Conservation (phyloP, 352 stramenopile genomes). For the Globisporangium nodosum region DNA sequence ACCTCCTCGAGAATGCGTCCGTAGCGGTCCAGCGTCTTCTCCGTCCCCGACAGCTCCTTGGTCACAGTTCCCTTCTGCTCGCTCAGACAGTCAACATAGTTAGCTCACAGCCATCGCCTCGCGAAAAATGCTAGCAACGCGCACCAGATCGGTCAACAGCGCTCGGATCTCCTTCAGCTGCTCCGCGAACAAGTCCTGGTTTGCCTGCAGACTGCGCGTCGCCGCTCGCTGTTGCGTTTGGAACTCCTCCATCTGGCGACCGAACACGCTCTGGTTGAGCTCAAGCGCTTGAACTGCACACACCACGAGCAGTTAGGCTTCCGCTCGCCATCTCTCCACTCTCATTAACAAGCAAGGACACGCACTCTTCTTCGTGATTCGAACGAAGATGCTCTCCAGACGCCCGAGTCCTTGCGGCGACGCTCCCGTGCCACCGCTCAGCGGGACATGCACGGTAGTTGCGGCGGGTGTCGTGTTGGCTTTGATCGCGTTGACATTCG, state of each 20-base stretch:
- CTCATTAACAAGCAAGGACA: not conserved
- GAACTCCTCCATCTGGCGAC: conserved; percentile 51
- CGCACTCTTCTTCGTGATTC: conserved; percentile 82
- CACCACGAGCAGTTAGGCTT: not conserved
- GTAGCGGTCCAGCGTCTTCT: conserved; percentile 28
- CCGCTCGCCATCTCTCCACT: not conserved
- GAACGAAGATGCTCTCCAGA: conserved; percentile 82
- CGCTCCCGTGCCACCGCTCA: not conserved
- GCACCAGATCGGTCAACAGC: conserved; percentile 45
- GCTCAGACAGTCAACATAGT: not conserved
- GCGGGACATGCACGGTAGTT: not conserved
- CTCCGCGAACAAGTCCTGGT: conserved; percentile 40
- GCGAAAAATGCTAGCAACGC: not conserved
- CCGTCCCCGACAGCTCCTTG: conserved; percentile 24
- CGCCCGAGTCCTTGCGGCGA: conserved; percentile 49
- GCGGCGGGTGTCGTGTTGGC: not conserved
- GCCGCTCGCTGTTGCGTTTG: conserved; percentile 33
- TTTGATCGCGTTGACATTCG: not conserved
- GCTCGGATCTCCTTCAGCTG: conserved; percentile 52
- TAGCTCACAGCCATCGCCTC: not conserved
- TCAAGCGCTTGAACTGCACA: conserved; percentile 66
- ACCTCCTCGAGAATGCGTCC: conserved; percentile 31
- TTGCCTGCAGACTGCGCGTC: conserved; percentile 34
- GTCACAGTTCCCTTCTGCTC: conserved; percentile 32
- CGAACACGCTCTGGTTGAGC: conserved; percentile 55